phyloP scores from a whole-genome alignment of 2,329 filamentous ascomycete genomes.

The Calonectria fujianensis region DNA sequence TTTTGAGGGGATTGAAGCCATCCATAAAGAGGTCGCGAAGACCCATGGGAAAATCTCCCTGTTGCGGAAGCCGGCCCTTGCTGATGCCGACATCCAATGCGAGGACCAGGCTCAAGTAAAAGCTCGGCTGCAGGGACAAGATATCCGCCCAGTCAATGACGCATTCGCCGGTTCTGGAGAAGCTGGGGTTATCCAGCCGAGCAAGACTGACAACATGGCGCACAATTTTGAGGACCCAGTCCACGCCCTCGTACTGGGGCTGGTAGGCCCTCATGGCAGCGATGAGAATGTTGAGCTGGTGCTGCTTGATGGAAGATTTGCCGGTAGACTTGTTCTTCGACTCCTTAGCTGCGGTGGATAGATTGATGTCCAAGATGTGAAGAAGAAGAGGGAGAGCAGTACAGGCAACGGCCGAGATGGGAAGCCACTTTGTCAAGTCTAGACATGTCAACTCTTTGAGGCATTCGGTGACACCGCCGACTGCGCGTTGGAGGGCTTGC shows the following conservation, averaged over 20 bases:
- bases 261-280: constrained; percentile 16
- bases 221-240: constrained; percentile 13
- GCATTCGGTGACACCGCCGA: background rate
- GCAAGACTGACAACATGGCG: constrained; percentile 6
- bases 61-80: constrained; percentile 4
- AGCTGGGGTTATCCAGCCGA: constrained; percentile 5
- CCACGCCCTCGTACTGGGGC: constrained; percentile 11
- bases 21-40: constrained; percentile 17
- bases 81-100: background rate
- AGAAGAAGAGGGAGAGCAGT: constrained; percentile 3
- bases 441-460: constrained; percentile 6
- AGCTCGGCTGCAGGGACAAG: background rate
- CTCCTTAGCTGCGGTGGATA: background rate
- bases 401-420: background rate
- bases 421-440: background rate
- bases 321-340: background rate
- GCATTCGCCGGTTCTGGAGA: constrained; percentile 11
- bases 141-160: constrained; percentile 20
- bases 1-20: constrained; percentile 13
- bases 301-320: constrained; percentile 1
- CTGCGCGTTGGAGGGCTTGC: background rate
- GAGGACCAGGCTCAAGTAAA: constrained; percentile 3
- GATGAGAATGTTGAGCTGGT: constrained; percentile 18
- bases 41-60: background rate
- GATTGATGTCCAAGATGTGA: constrained; percentile 1